Base-by-base conservation (phyloP, 768 basidiomycete genomes). In the Hemileccinum rubropunctum region DNA sequence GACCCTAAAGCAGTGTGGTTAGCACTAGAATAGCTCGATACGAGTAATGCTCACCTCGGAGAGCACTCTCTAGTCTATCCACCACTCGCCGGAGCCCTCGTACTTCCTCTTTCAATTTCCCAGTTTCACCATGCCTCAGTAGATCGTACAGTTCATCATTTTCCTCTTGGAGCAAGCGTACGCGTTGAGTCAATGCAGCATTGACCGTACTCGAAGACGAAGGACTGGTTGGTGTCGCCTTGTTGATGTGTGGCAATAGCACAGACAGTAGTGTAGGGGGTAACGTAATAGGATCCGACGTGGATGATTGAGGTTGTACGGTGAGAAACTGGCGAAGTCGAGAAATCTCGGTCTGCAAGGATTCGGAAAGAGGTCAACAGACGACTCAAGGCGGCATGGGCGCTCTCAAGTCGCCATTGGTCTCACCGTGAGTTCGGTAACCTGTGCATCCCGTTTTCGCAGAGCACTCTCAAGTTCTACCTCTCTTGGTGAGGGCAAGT, bases 121-220 rank as follows among this genome's bases (percentile, higher is more conserved):
- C 90, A 0, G 87, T 86, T 68, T 93, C 90, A 35, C 85, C 80
- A 21, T 73, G 73, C 64, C 81, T 86, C 48, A 93, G 69, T 10
- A 92, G 70, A 42, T 83, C 79, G 63, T 92, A 93, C 15, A 93
- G 66, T 55, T 93, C 91, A 57, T 93, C 89, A 52, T 93, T 93
- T 67, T 93, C 91, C 48, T 91, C 86, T 63, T 93, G 91, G 10
- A 93, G 71, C 15, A 84, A 67, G 42, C 81, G 80, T 23, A 81
- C 78, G 41, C 88, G 76, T 60, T 91, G 89, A 0, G 81, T 86
- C 50, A 93, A 76, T 0, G 90, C 90, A n/a, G 82, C 74, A 34
- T 80, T 71, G 28, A 88, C 84, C 1, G 85, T 86, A 54, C 75
- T 79, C 11, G 76, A 71, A 43, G 57, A 52, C 21, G 73, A 74